Evolutionary conservation across 768 basidiomycete genomes (phyloP).

Genomic region (Serendipita sp.): DNA sequence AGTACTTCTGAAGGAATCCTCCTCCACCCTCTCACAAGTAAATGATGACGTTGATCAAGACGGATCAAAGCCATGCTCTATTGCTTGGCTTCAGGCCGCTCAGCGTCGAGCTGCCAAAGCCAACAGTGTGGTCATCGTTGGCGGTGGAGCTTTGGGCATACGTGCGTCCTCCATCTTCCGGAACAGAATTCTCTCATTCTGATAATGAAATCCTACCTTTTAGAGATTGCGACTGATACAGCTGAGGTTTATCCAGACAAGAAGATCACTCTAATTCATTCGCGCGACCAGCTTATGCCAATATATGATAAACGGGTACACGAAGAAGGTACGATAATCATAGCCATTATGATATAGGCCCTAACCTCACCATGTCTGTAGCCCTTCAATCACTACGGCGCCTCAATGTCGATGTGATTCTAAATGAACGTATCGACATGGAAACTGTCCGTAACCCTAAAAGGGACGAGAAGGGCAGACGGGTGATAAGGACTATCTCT

Average conservation of each 20-base stretch:
- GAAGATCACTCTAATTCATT: constrained; percentile 44
- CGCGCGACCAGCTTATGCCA: constrained; percentile 37
- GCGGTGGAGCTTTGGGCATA: constrained; percentile 59
- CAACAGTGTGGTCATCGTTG: constrained; percentile 43
- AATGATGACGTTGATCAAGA: neutral
- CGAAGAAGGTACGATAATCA: constrained; percentile 22
- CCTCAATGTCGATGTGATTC: neutral
- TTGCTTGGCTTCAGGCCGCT: constrained; percentile 23
- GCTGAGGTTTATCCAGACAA: constrained; percentile 37
- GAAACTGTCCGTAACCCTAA: neutral
- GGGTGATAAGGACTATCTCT: neutral
- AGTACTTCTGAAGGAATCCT: neutral
- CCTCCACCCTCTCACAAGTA: neutral
- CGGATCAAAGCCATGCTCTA: neutral
- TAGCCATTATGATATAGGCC: neutral
- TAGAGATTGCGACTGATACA: constrained; percentile 53
- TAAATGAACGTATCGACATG: neutral
- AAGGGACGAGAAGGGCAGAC: neutral
- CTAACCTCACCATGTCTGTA: neutral
- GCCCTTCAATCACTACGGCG: neutral
- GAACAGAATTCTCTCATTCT: neutral
- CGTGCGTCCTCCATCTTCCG: constrained; percentile 30
- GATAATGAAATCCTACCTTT: constrained; percentile 11
- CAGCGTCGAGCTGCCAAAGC: constrained; percentile 35
- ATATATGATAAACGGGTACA: constrained; percentile 39